Percentiles rank a stretch among this genome's conserved stretches.
phyloP scores from a whole-genome alignment of 1,284 basidiomycete genomes.

The Thelephora terrestris region DNA sequence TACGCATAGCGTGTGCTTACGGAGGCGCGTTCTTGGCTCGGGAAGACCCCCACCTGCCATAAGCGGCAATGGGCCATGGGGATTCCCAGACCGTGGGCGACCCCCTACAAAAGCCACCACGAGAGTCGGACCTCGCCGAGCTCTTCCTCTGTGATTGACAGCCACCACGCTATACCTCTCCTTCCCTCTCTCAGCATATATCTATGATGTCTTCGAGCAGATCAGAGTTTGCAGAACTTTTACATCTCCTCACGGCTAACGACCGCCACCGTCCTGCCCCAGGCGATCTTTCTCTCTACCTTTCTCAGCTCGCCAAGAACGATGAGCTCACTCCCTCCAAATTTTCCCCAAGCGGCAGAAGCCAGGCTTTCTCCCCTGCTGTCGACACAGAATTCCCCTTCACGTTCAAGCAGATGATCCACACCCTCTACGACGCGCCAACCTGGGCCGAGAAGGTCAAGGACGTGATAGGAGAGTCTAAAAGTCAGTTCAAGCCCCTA shows the following conservation, averaged over 20 bases:
- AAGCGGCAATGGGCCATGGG: no score
- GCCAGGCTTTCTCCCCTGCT: neutral
- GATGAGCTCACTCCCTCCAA: neutral
- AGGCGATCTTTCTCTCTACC: neutral
- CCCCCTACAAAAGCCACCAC: no score
- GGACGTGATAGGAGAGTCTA: neutral
- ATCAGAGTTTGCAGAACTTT: neutral
- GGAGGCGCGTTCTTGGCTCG: no score
- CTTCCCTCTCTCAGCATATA: neutral
- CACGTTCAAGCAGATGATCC: slow-evolving; percentile 1
- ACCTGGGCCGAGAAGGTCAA: neutral
- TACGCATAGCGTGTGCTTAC: no score
- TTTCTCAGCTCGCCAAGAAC: neutral
- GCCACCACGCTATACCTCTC: neutral
- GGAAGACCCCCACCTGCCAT: no score
- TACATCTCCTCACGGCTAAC: neutral
- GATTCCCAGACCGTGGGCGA: no score
- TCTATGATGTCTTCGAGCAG: neutral
- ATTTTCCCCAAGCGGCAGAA: neutral
- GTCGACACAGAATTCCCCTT: neutral
- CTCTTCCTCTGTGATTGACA: no score
- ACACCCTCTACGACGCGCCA: neutral
- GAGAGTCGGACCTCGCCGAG: no score
- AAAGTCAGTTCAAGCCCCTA: neutral
- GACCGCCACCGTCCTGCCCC: neutral